Evolutionary conservation across 129 eudicot genomes (phyloP).

Genomic region (Artemisia argyi): DNA sequence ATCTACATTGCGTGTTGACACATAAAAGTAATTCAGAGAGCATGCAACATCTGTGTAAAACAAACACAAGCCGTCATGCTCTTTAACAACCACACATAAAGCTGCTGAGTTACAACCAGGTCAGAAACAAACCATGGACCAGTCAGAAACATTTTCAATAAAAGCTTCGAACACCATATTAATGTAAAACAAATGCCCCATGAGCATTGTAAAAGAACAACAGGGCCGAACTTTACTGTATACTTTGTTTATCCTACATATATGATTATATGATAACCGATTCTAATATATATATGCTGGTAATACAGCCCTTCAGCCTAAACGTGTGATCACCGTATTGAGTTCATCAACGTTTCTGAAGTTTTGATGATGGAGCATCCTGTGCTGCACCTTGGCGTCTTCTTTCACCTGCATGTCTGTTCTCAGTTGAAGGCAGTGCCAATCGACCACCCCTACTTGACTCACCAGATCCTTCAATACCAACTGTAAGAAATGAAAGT

Average conservation of each 20-base stretch:
- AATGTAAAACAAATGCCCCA: not conserved
- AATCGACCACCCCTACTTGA: constrained; percentile 15
- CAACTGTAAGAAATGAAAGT: not conserved
- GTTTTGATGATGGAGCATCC: constrained; percentile 20
- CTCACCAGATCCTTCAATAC: constrained; percentile 36
- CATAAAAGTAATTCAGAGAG: too few species aligned
- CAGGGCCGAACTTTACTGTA: too few species aligned
- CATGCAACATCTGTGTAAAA: too few species aligned
- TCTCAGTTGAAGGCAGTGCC: constrained; percentile 59
- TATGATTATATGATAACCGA: too few species aligned
- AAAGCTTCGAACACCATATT: constrained; percentile 10
- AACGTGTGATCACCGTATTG: not conserved
- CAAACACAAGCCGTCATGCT: too few species aligned
- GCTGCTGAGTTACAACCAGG: not conserved
- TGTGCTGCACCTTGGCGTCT: constrained; percentile 11
- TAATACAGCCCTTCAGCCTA: too few species aligned
- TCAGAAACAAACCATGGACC: constrained; percentile 4
- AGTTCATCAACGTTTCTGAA: constrained; percentile 6
- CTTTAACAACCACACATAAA: not conserved
- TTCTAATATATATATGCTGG: too few species aligned
- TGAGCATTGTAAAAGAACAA: too few species aligned
- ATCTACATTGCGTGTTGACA: too few species aligned
- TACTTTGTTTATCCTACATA: too few species aligned
- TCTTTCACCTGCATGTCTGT: constrained; percentile 21
- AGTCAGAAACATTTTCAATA: constrained; percentile 14